phyloP scores from a whole-genome alignment of 192 early-diverging fungal genomes.

The Helicostylum pulchrum region DNA sequence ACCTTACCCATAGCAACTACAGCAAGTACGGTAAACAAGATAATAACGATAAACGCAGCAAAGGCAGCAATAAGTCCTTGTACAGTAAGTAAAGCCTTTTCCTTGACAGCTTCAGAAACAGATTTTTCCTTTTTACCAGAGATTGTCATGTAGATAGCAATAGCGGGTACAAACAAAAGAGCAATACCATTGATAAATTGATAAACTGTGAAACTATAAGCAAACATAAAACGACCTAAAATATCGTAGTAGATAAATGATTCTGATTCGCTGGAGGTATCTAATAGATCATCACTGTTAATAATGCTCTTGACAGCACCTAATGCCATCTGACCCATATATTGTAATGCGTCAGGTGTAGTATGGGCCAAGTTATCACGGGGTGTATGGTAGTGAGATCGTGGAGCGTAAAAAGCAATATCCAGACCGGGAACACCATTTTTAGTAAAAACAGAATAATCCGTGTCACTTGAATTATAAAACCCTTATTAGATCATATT shows the following conservation, averaged over 20 bases:
- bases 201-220: constrained; percentile 27
- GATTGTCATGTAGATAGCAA: constrained; percentile 1
- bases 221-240: constrained; percentile 43
- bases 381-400: constrained; percentile 63
- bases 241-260: constrained; percentile 48
- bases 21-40: background rate
- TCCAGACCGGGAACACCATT: constrained; percentile 64
- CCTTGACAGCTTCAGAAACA: background rate
- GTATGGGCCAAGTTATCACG: constrained; percentile 53
- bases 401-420: constrained; percentile 61
- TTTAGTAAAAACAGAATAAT: constrained; percentile 60
- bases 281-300: constrained; percentile 17
- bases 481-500: background rate
- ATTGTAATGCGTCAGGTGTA: constrained; percentile 51
- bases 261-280: constrained; percentile 27
- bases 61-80: constrained; percentile 6
- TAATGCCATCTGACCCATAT: constrained; percentile 62
- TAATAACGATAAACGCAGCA: background rate
- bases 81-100: background rate
- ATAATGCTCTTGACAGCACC: constrained; percentile 49
- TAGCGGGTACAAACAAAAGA: constrained; percentile 23
- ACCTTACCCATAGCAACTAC: background rate
- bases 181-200: constrained; percentile 20
- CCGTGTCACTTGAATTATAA: constrained; percentile 46
- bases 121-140: constrained; percentile 1